Evolutionary conservation across 2,329 filamentous ascomycete genomes (phyloP), one percentile per base, ranked within the genome.

Genomic region (Ophiostoma himal-ulmi): DNA sequence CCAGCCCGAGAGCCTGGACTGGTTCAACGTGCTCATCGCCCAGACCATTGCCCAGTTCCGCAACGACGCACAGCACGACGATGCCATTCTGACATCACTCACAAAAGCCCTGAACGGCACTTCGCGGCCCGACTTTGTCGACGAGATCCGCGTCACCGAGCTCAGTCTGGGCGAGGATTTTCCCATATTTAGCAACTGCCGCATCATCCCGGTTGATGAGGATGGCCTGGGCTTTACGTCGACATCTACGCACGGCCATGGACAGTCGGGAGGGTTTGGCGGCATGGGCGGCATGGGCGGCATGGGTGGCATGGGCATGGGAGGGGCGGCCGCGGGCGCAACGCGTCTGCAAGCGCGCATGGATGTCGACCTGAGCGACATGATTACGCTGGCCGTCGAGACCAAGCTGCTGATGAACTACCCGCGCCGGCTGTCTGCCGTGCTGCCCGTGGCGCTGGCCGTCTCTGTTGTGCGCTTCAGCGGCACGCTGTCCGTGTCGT

Each of bases 21-120:
- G 95, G 95, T 98, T 99, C 85, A 99, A 99, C 78, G 95, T 99
- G 36, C 84, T 99, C 70, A 89, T 98, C 68, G 95, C 94, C 1
- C 95, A 99, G 81, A 97, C 95, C 0, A 96, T 99, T 74, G 94
- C 95, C 0, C 95, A 99, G 79, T 92, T 98, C 76, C 86, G 95
- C 72, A 92, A 91, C 75, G 96, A 98, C 76, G 95, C 95, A 1
- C 91, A 96, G 75, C 89, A 95, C 74, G 91, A 98, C 75, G 93
- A 95, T 77, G 92, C 92, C 3, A 96, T 99, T 57, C 85, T 99
- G 39, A 90, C 86, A 37, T 95, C 91, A 6, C 82, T 99, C 54
- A 96, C 90, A 1, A 91, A 92, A 69, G 87, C 94, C 0, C 83
- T 99, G 70, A 99, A 99, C 76, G 91, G 94, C n/a, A 85, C 87